Percentiles rank a stretch among this genome's conserved stretches.
Evolutionary conservation across 306 rosid species (phyloP).

Genomic region (Begonia loranthoides): DNA sequence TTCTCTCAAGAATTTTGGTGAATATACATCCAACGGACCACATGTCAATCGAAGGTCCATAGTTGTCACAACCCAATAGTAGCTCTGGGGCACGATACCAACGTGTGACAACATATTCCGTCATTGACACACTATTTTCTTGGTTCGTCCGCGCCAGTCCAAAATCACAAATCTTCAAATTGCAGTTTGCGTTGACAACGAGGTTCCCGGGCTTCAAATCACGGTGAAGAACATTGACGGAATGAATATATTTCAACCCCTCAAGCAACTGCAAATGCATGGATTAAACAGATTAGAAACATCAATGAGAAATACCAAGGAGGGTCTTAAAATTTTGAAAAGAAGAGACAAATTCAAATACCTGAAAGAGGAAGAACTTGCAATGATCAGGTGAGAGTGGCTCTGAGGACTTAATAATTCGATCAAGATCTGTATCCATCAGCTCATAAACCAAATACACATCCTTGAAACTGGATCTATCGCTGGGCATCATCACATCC

Average conservation of each 20-base stretch:
- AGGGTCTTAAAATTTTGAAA: not conserved
- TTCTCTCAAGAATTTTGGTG: slow-evolving; percentile 80
- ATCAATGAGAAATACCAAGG: not conserved
- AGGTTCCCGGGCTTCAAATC: too few relatives aligned
- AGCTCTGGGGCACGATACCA: slow-evolving; percentile 94
- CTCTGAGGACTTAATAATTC: too few relatives aligned
- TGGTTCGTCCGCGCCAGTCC: slow-evolving; percentile 69
- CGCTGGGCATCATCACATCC: too few relatives aligned
- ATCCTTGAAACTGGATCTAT: too few relatives aligned
- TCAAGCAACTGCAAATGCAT: too few relatives aligned
- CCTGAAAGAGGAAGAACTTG: too few relatives aligned
- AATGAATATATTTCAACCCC: too few relatives aligned
- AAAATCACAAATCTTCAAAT: slow-evolving; percentile 79
- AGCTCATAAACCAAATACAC: too few relatives aligned
- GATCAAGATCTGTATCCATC: too few relatives aligned
- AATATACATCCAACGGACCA: slow-evolving; percentile 97
- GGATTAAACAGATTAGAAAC: slow-evolving; percentile 2
- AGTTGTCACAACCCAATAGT: slow-evolving; percentile 60
- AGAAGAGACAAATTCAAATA: slow-evolving; percentile 9
- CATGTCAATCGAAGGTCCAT: slow-evolving; percentile 79
- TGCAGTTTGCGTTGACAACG: slow-evolving; percentile 64
- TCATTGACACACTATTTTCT: slow-evolving; percentile 56
- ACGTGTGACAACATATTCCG: too few relatives aligned
- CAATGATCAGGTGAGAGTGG: too few relatives aligned
- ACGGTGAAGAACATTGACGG: too few relatives aligned